Conservation (phyloP, 73 alveolate species). For the Paramecium sonneborni region DNA sequence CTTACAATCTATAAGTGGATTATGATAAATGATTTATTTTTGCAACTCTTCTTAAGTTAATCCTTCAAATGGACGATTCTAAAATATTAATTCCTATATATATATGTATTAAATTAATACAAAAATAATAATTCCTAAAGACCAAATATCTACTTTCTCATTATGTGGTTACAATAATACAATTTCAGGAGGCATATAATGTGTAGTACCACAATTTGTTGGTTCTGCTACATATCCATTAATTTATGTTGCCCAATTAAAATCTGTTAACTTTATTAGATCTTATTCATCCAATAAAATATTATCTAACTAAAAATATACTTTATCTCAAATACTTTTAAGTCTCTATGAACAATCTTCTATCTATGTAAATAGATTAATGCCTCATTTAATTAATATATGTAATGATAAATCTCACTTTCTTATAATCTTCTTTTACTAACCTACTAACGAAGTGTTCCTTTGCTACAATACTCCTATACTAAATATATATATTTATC, state of each 20-base stretch:
- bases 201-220: conserved; percentile 9
- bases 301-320: neutral
- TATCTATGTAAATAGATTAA: neutral
- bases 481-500: conserved; percentile 2
- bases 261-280: neutral
- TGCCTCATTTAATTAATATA: neutral
- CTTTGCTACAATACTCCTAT: conserved; percentile 15
- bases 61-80: neutral
- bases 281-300: neutral
- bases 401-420: neutral
- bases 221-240: conserved; percentile 10
- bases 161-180: conserved; percentile 75
- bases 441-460: neutral
- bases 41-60: neutral
- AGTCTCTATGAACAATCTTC: neutral
- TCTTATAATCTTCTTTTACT: neutral
- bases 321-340: neutral
- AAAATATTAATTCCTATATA: neutral
- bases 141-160: conserved; percentile 81
- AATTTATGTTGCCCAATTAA: neutral
- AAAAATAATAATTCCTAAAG: conserved; percentile 79
- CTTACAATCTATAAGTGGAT: neutral
- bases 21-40: neutral
- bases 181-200: conserved; percentile 74
- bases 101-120: neutral